A percentile compares a stretch with the other conserved stretches of the same genome.
Conservation (phyloP, 345 rosid genomes). For the Eucalyptus erythrocorys region DNA sequence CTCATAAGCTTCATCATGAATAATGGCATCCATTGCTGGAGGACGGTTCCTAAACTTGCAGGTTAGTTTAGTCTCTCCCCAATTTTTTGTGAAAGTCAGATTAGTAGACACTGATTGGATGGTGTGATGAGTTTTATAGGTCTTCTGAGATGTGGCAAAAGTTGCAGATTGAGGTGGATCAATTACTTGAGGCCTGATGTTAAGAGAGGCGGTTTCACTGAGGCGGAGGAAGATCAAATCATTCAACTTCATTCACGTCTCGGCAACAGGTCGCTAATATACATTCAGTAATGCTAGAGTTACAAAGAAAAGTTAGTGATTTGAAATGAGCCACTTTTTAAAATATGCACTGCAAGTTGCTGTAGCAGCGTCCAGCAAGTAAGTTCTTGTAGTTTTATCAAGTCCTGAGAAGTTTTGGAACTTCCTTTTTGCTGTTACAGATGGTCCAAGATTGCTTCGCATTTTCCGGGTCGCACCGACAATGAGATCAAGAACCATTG, state of each 20-base stretch:
- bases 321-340: background rate
- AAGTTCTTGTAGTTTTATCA: background rate
- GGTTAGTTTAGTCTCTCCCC: slow-evolving; percentile 15
- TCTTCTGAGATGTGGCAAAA: slow-evolving; percentile 76
- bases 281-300: background rate
- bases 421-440: slow-evolving; percentile 7
- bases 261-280: slow-evolving; percentile 45
- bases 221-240: slow-evolving; percentile 68
- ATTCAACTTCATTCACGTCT: slow-evolving; percentile 73
- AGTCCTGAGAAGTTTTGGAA: background rate
- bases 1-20: slow-evolving; percentile 72
- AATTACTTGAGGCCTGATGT: slow-evolving; percentile 88
- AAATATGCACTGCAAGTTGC: background rate
- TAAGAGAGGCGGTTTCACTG: slow-evolving; percentile 76
- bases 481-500: slow-evolving; percentile 97
- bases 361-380: background rate
- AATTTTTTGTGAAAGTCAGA: background rate
- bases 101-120: background rate
- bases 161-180: slow-evolving; percentile 91
- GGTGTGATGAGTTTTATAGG: slow-evolving; percentile 20
- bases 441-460: slow-evolving; percentile 90
- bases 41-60: slow-evolving; percentile 86
- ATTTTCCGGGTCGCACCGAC: slow-evolving; percentile 88
- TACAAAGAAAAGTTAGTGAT: background rate
- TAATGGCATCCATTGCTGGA: slow-evolving; percentile 94